These are phyloP conservation scores for Osmanthus fragrans DNA, from an alignment of 257 asterid genomes.

Conservation along the genomic window DNA sequence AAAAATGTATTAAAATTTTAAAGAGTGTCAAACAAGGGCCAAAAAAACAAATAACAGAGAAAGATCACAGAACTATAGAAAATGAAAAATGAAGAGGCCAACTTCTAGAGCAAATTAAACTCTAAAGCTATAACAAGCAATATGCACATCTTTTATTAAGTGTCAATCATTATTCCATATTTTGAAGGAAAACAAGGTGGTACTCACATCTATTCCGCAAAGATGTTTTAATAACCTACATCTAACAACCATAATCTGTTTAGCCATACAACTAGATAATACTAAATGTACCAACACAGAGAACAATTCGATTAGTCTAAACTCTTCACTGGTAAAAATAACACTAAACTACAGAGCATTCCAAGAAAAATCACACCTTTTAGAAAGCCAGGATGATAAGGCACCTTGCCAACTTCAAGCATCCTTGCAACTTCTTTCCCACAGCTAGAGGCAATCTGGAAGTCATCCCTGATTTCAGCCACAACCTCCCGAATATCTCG, in stretches of 20 bases:
- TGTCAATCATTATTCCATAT: background rate
- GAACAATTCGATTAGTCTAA: background rate
- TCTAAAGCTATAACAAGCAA: constrained; percentile 5
- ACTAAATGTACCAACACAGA: background rate
- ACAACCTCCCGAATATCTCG: constrained; percentile 86
- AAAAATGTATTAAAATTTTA: too few relatives aligned
- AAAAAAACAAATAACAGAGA: background rate
- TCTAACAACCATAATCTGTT: background rate
- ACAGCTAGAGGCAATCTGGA: constrained; percentile 72
- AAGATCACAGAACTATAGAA: background rate
- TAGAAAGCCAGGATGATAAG: constrained; percentile 72
- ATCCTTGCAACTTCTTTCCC: constrained; percentile 88
- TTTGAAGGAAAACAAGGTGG: too few relatives aligned
- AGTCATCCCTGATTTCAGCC: constrained; percentile 90
- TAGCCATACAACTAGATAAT: constrained; percentile 5
- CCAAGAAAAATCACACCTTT: constrained; percentile 53
- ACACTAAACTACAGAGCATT: background rate
- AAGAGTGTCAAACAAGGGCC: too few relatives aligned
- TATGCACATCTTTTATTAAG: background rate
- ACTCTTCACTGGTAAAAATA: background rate
- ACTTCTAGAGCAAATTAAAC: background rate
- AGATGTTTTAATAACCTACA: too few relatives aligned
- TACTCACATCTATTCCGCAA: too few relatives aligned
- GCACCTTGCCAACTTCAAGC: constrained; percentile 96
- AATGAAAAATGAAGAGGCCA: background rate